These are phyloP conservation scores for Scheffersomyces spartinae DNA, from an alignment of 805 yeast species.

Conservation along the genomic window DNA sequence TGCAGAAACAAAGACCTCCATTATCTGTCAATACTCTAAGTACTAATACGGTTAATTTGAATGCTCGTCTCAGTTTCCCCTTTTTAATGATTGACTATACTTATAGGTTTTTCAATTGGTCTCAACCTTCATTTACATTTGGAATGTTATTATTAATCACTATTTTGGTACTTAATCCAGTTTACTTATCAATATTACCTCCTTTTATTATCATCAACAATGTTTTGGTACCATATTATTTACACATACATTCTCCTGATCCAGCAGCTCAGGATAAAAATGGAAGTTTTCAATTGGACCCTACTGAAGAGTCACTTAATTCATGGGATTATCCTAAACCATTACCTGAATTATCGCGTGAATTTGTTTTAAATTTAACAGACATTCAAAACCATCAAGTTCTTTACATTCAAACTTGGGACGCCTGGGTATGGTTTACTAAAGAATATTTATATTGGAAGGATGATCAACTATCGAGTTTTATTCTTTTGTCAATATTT, in stretches of 20 bases:
- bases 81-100: conserved; percentile 51
- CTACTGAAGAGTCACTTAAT: conserved; percentile 38
- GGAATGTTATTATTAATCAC: conserved; percentile 41
- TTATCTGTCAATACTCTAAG: conserved; percentile 62
- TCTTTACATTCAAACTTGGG: conserved; percentile 51
- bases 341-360: conserved; percentile 67
- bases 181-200: conserved; percentile 43
- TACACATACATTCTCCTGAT: conserved; percentile 55
- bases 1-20: conserved; percentile 55
- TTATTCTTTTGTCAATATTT: conserved; percentile 33
- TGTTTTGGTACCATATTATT: conserved; percentile 59
- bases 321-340: conserved; percentile 50
- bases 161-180: conserved; percentile 49
- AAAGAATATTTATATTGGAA: conserved; percentile 50
- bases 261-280: too few species aligned
- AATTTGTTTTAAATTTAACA: conserved; percentile 66
- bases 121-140: conserved; percentile 47
- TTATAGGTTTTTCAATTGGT: conserved; percentile 51
- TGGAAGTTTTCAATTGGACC: conserved; percentile 12
- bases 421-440: conserved; percentile 37
- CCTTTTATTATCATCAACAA: conserved; percentile 39
- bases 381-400: conserved; percentile 78
- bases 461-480: conserved; percentile 47
- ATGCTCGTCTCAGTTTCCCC: conserved; percentile 49
- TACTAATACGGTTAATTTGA: conserved; percentile 49